A percentile compares a stretch with the other conserved stretches of the same genome.
phyloP scores from a whole-genome alignment of 2,329 filamentous ascomycete species.

The Gaeumannomyces tritici region DNA sequence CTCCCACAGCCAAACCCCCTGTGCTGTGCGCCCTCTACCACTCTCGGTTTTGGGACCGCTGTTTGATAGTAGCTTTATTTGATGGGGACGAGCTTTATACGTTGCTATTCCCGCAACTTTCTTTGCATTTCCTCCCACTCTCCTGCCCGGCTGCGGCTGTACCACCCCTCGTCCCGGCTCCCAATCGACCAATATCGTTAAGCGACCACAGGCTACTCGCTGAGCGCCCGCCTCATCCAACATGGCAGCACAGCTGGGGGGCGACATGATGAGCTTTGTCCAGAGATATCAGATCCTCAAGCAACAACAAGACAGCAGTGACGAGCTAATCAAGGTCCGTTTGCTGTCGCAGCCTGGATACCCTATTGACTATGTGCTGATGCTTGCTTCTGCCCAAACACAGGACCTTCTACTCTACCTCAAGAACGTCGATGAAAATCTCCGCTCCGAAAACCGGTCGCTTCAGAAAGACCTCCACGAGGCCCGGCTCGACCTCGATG shows the following conservation, averaged over 20 bases:
- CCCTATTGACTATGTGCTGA: neutral
- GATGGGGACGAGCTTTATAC: no score
- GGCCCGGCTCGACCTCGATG: slow-evolving; percentile 37
- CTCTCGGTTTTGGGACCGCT: no score
- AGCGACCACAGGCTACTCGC: no score
- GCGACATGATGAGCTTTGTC: slow-evolving; percentile 31
- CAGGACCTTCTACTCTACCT: slow-evolving; percentile 39
- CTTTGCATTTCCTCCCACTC: no score
- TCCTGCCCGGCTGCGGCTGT: no score
- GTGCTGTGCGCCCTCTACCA: no score
- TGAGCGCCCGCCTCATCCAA: neutral
- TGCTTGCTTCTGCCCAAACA: no score
- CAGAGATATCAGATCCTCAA: slow-evolving; percentile 35
- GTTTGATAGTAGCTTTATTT: no score
- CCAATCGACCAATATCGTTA: no score
- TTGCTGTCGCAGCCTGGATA: neutral
- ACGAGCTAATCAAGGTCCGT: slow-evolving; percentile 36
- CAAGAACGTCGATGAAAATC: slow-evolving; percentile 30
- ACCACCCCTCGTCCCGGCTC: no score
- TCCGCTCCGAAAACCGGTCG: slow-evolving; percentile 32
- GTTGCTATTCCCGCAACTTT: no score
- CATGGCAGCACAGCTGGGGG: neutral
- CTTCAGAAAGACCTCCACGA: slow-evolving; percentile 32
- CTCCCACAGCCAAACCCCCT: no score
- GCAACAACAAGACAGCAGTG: slow-evolving; percentile 27